Evolutionary conservation across 192 early-diverging fungal genomes (phyloP).

Genomic region (Backusella sp.): DNA sequence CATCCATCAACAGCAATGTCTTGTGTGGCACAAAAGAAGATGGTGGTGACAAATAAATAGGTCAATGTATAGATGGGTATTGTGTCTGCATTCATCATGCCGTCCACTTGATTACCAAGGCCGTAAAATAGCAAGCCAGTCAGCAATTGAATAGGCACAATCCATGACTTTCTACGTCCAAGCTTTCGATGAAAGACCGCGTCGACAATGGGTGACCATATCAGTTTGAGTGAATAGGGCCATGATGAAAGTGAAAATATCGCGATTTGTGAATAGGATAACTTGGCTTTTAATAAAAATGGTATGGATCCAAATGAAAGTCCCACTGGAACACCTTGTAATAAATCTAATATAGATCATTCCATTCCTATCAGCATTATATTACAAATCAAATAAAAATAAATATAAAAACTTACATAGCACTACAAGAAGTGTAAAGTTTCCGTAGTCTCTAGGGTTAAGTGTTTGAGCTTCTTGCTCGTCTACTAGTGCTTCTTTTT

Average conservation of each 20-base stretch:
- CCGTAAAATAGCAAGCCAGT: conserved; percentile 77
- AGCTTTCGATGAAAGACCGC: conserved; percentile 77
- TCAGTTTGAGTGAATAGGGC: conserved; percentile 96
- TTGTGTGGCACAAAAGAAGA: conserved; percentile 96
- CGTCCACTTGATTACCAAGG: conserved; percentile 79
- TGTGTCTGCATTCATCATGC: conserved; percentile 39
- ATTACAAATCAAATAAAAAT: not conserved
- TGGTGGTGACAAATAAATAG: conserved; percentile 74
- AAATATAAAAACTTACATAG: conserved; percentile 44
- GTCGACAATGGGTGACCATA: conserved; percentile 98
- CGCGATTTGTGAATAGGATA: conserved; percentile 91
- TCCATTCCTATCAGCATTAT: not conserved
- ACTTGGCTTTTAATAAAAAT: conserved; percentile 91
- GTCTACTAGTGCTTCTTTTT: not conserved
- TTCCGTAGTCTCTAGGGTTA: conserved; percentile 28
- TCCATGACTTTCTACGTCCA: conserved; percentile 96
- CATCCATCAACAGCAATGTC: conserved; percentile 82
- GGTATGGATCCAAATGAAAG: conserved; percentile 89
- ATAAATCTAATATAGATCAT: conserved; percentile 50
- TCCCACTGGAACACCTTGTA: conserved; percentile 95
- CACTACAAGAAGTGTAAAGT: conserved; percentile 52
- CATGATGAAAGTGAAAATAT: conserved; percentile 93
- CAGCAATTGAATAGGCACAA: conserved; percentile 94
- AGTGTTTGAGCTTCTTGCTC: conserved; percentile 2
- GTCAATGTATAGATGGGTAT: conserved; percentile 72